Conservation (phyloP, 2,329 filamentous ascomycete genomes). For the Xylaria sp. region DNA sequence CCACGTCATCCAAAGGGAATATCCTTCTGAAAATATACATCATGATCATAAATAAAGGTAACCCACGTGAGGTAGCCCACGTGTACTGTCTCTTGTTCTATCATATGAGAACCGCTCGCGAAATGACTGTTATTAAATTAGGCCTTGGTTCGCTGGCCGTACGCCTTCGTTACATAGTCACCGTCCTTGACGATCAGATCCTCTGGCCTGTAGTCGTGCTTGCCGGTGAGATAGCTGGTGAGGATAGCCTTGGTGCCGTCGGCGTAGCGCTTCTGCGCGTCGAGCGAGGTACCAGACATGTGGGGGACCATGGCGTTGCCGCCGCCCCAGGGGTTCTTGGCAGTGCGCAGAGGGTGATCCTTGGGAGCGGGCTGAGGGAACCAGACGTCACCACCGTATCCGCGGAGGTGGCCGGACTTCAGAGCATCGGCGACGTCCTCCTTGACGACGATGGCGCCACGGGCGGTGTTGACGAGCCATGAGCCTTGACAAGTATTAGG, state of each 20-base stretch:
- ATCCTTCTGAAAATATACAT: slow-evolving; percentile 25
- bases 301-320: slow-evolving; percentile 99
- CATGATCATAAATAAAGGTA: slow-evolving; percentile 11
- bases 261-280: slow-evolving; percentile 94
- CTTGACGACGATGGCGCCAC: slow-evolving; percentile 99
- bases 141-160: slow-evolving; percentile 75
- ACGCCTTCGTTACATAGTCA: slow-evolving; percentile 94
- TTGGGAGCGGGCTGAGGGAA: slow-evolving; percentile 96
- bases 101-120: slow-evolving; percentile 2
- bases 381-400: slow-evolving; percentile 92
- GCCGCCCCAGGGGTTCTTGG: slow-evolving; percentile 93
- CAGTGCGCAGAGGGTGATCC: slow-evolving; percentile 92
- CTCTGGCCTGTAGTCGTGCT: slow-evolving; percentile 86
- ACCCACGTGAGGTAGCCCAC: not conserved
- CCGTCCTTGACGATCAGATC: slow-evolving; percentile 91
- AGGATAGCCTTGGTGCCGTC: slow-evolving; percentile 89
- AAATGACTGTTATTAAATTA: slow-evolving; percentile 1
- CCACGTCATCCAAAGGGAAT: slow-evolving; percentile 5
- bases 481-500: slow-evolving; percentile 64
- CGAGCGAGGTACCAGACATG: slow-evolving; percentile 99
- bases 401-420: slow-evolving; percentile 88
- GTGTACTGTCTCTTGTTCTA: slow-evolving; percentile 5
- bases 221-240: slow-evolving; percentile 87
- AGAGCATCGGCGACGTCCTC: slow-evolving; percentile 96
- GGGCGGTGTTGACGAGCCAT: slow-evolving; percentile 98